Evolutionary conservation across 129 eudicot genomes (phyloP).

Genomic region (Scalesia atractyloides): DNA sequence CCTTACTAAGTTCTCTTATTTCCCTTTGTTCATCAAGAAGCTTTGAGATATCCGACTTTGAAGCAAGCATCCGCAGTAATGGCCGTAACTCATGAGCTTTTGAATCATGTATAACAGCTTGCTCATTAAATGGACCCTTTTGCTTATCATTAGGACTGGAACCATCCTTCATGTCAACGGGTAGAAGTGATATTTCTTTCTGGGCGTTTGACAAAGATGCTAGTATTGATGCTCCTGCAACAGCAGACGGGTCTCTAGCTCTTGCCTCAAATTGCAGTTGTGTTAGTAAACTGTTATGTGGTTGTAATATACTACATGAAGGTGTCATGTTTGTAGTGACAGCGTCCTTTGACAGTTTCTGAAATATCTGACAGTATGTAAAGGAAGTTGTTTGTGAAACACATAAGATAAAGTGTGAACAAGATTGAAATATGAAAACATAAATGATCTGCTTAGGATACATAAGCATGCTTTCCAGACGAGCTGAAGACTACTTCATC

Average conservation of each 20-base stretch:
- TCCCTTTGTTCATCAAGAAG: conserved; percentile 62
- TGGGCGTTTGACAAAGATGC: conserved; percentile 61
- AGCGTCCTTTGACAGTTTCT: conserved; percentile 50
- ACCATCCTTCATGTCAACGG: conserved; percentile 61
- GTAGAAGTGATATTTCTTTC: conserved; percentile 59
- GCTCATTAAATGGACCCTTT: conserved; percentile 37
- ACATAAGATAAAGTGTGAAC: background rate
- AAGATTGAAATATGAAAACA: background rate
- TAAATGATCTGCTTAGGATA: conserved; percentile 47
- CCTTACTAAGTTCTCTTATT: conserved; percentile 48
- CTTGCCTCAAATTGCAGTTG: conserved; percentile 59
- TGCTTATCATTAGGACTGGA: conserved; percentile 38
- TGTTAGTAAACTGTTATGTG: conserved; percentile 55
- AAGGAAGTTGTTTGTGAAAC: conserved; percentile 39
- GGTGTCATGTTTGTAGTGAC: conserved; percentile 49
- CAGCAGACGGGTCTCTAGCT: conserved; percentile 72
- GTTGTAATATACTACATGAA: conserved; percentile 57
- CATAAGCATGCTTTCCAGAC: conserved; percentile 76
- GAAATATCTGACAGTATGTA: conserved; percentile 58
- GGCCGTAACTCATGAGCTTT: conserved; percentile 56
- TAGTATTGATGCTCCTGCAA: conserved; percentile 80
- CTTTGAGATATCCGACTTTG: conserved; percentile 48
- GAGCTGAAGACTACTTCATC: conserved; percentile 84
- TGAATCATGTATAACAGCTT: conserved; percentile 41
- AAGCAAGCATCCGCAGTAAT: conserved; percentile 46